Conservation (phyloP, 352 stramenopile genomes). For the Globisporangium lucens region DNA sequence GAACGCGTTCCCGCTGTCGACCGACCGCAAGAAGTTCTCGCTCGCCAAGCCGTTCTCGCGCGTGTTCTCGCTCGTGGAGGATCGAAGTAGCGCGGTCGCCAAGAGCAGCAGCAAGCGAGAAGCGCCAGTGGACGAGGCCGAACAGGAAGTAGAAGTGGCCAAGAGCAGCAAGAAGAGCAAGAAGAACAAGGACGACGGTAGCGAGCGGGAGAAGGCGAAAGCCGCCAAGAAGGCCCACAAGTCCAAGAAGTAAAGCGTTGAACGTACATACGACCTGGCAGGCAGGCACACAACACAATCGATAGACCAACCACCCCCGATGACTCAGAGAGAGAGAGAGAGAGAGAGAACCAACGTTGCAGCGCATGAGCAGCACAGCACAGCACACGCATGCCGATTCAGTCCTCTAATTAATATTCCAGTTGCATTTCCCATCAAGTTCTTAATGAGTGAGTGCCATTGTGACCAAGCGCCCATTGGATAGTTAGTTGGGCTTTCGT, state of each 20-base stretch:
- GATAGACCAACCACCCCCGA: constrained; percentile 3
- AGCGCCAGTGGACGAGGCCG: constrained; percentile 13
- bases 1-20: constrained; percentile 62
- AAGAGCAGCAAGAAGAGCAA: constrained; percentile 62
- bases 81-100: constrained; percentile 19
- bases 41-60: constrained; percentile 72
- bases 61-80: constrained; percentile 69
- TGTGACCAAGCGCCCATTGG: neutral
- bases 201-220: constrained; percentile 27
- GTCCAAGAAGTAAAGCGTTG: constrained; percentile 1
- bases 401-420: constrained; percentile 16
- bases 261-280: neutral
- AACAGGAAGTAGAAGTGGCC: constrained; percentile 21
- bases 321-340: neutral
- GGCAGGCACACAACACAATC: neutral
- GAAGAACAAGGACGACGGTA: constrained; percentile 32
- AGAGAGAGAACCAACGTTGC: neutral
- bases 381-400: neutral
- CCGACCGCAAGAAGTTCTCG: constrained; percentile 56
- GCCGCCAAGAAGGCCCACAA: constrained; percentile 11
- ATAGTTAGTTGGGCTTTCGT: no score
- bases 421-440: neutral
- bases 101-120: constrained; percentile 20
- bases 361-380: neutral
- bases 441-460: neutral